phyloP scores from a whole-genome alignment of 495 filamentous ascomycete species.

The Astrothelium macrocarpum region DNA sequence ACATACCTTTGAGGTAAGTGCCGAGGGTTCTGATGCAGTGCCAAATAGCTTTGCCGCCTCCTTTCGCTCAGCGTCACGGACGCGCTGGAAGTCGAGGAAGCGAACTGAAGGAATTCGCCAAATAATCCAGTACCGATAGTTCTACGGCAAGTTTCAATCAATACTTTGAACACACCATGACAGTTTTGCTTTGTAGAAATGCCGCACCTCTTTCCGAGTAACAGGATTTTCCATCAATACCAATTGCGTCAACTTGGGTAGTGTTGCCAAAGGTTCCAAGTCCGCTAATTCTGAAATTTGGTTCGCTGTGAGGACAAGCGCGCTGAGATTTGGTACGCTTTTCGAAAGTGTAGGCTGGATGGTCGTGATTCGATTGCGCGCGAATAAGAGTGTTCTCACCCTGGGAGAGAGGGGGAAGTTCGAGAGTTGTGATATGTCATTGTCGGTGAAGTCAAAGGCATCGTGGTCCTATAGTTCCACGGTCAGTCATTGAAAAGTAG shows the following conservation, averaged over 20 bases:
- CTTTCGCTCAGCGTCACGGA: constrained; percentile 72
- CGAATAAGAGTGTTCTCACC: constrained; percentile 74
- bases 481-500: constrained; percentile 3
- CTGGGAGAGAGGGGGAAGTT: constrained; percentile 95
- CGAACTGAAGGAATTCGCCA: constrained; percentile 76
- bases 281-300: constrained; percentile 50
- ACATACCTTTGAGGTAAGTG: constrained; percentile 53
- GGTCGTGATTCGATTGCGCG: constrained; percentile 72
- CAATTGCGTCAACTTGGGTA: constrained; percentile 65
- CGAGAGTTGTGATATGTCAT: constrained; percentile 77
- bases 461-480: constrained; percentile 58
- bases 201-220: constrained; percentile 76
- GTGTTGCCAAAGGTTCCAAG: constrained; percentile 67
- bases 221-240: constrained; percentile 80
- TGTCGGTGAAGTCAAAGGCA: constrained; percentile 95
- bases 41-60: constrained; percentile 76
- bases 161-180: constrained; percentile 7
- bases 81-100: constrained; percentile 88
- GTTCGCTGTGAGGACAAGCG: constrained; percentile 59
- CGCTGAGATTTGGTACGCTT: constrained; percentile 66
- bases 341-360: constrained; percentile 66
- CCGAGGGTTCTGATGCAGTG: constrained; percentile 60
- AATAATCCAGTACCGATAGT: constrained; percentile 88
- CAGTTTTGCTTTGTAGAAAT: background rate
- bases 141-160: constrained; percentile 38